Evolutionary conservation across 2,329 filamentous ascomycete genomes (phyloP).

Genomic region (Aureobasidium lini): DNA sequence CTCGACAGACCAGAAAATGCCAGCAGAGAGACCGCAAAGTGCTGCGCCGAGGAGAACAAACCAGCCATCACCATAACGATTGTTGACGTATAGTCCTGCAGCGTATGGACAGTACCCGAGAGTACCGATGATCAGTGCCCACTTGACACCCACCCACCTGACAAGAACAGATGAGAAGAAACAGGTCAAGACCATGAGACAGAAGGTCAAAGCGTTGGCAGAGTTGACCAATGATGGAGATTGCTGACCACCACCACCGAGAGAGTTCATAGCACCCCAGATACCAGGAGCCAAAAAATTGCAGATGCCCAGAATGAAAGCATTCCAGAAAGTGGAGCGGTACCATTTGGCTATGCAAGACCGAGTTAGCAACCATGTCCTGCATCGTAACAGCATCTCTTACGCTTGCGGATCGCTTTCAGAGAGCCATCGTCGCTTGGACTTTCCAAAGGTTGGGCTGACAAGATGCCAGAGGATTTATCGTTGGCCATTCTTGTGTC

Average conservation of each 20-base stretch:
- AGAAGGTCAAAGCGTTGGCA: constrained; percentile 64
- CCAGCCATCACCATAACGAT: constrained; percentile 62
- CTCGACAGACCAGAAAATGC: constrained; percentile 70
- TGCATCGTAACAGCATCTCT: background rate
- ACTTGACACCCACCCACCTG: constrained; percentile 62
- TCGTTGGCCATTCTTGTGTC: background rate
- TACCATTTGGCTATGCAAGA: constrained; percentile 41
- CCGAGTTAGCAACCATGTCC: background rate
- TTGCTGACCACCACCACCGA: constrained; percentile 61
- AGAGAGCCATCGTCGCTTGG: background rate
- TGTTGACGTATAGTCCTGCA: constrained; percentile 65
- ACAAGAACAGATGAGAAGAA: constrained; percentile 58
- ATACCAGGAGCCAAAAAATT: constrained; percentile 65
- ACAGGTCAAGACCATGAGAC: constrained; percentile 65
- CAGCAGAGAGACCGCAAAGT: constrained; percentile 61
- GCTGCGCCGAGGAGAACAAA: constrained; percentile 61
- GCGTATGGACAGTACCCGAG: constrained; percentile 65
- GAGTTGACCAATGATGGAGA: constrained; percentile 61
- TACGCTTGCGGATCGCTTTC: background rate
- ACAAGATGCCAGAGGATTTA: background rate
- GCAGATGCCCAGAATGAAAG: constrained; percentile 62
- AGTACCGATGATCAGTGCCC: constrained; percentile 63
- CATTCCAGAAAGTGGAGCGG: constrained; percentile 65
- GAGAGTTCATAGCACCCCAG: constrained; percentile 62
- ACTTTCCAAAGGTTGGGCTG: background rate